These are phyloP conservation scores for Lachnum nothofagi DNA, from an alignment of 2,329 filamentous ascomycete species.

Conservation along the genomic window DNA sequence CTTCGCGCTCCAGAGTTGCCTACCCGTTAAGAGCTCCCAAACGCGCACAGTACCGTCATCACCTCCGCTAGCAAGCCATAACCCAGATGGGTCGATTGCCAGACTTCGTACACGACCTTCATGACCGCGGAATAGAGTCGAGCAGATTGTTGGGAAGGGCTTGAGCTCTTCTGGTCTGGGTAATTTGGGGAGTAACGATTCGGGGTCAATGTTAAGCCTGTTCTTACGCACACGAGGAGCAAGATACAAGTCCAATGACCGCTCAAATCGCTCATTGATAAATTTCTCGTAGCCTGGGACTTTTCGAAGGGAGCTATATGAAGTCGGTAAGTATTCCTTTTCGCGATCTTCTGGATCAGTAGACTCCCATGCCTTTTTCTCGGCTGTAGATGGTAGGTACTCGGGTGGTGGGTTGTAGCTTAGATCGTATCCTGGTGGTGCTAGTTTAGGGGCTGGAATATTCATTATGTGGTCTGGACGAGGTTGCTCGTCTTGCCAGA, in stretches of 20 bases:
- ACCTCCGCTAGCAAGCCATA: conserved; percentile 84
- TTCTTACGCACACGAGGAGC: conserved; percentile 88
- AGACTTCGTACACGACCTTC: conserved; percentile 81
- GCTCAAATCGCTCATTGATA: conserved; percentile 92
- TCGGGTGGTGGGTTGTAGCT: conserved; percentile 95
- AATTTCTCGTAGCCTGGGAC: conserved; percentile 88
- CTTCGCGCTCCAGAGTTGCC: conserved; percentile 80
- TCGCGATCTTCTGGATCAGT: conserved; percentile 86
- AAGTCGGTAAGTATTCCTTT: conserved; percentile 78
- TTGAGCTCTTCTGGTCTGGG: conserved; percentile 89
- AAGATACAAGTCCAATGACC: conserved; percentile 91
- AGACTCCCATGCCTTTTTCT: conserved; percentile 79
- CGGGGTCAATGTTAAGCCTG: conserved; percentile 93
- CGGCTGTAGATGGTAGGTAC: conserved; percentile 81
- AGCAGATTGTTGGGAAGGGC: conserved; percentile 87
- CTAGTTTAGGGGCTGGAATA: conserved; percentile 85
- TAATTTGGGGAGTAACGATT: conserved; percentile 84
- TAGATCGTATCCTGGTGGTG: conserved; percentile 89
- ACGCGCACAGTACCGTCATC: conserved; percentile 90
- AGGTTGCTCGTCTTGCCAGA: conserved; percentile 90
- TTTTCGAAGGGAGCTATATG: conserved; percentile 78
- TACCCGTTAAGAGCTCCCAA: conserved; percentile 81
- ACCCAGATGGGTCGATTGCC: conserved; percentile 76
- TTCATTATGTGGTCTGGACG: conserved; percentile 86
- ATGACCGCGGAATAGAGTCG: conserved; percentile 82